Evolutionary conservation across 2,329 filamentous ascomycete genomes (phyloP).

Genomic region (Didymella pinodella): DNA sequence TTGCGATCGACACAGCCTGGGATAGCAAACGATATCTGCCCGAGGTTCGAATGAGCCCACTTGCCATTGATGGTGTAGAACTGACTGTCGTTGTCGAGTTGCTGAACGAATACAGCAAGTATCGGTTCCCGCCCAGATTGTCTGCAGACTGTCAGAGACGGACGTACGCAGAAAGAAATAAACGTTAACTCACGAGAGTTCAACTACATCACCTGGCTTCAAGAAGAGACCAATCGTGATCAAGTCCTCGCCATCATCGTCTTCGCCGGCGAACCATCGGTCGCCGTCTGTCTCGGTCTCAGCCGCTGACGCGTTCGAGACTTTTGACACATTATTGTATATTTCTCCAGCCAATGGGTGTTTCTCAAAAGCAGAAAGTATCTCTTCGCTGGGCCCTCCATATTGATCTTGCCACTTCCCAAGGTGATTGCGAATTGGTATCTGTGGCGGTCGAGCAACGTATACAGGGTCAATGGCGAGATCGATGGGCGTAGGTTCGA

Average conservation of each 20-base stretch:
- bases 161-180: too few species aligned
- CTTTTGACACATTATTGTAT: conserved; percentile 36
- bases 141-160: conserved; percentile 5
- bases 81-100: conserved; percentile 53
- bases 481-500: conserved; percentile 15
- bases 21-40: conserved; percentile 58
- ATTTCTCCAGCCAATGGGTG: conserved; percentile 36
- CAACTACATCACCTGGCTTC: conserved; percentile 59
- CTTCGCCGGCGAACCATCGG: conserved; percentile 34
- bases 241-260: conserved; percentile 41
- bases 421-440: conserved; percentile 42
- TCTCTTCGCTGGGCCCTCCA: conserved; percentile 42
- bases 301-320: conserved; percentile 32
- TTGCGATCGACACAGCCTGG: conserved; percentile 58
- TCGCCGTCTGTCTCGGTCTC: conserved; percentile 33
- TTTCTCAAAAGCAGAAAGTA: conserved; percentile 42
- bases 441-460: conserved; percentile 23
- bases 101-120: conserved; percentile 59
- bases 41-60: conserved; percentile 54
- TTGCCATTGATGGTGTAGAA: conserved; percentile 61
- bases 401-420: conserved; percentile 55
- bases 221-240: conserved; percentile 50
- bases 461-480: conserved; percentile 22
- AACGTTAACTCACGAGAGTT: conserved; percentile 46
- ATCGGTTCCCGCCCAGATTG: conserved; percentile 50